These are phyloP conservation scores for Murraya paniculata DNA, from an alignment of 345 rosid genomes.

Conservation along the genomic window DNA sequence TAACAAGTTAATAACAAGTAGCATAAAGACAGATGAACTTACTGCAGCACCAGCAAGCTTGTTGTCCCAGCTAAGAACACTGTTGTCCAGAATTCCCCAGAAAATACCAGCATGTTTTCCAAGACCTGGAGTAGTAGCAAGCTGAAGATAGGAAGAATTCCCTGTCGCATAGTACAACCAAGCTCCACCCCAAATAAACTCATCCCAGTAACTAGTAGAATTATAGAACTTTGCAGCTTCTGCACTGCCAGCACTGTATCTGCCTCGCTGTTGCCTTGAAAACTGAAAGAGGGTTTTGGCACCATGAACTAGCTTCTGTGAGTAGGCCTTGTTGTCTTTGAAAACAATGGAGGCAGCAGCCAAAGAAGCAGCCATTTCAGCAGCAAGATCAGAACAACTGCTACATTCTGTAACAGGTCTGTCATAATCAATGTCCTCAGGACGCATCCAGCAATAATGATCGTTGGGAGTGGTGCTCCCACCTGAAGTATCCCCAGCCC, in stretches of 20 bases:
- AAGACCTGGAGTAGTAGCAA: constrained; percentile 66
- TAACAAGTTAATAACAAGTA: constrained; percentile 11
- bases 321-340: constrained; percentile 88
- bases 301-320: constrained; percentile 91
- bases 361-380: constrained; percentile 95
- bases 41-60: constrained; percentile 98
- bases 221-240: constrained; percentile 75
- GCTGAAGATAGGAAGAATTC: constrained; percentile 63
- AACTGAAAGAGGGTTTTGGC: constrained; percentile 71
- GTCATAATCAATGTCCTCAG: constrained; percentile 90
- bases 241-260: constrained; percentile 67
- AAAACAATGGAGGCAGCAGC: constrained; percentile 96
- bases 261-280: constrained; percentile 67
- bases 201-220: constrained; percentile 91
- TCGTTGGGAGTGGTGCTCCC: constrained; percentile 72
- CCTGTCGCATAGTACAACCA: constrained; percentile 98
- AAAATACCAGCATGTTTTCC: constrained; percentile 94
- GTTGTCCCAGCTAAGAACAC: constrained; percentile 98
- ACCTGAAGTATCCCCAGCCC: constrained; percentile 80
- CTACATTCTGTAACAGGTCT: constrained; percentile 70
- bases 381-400: constrained; percentile 90
- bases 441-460: constrained; percentile 98
- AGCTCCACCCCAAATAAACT: constrained; percentile 90
- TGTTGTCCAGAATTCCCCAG: constrained; percentile 84
- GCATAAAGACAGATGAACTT: constrained; percentile 16